These are phyloP conservation scores for Tuctoria greenei DNA, from an alignment of 176 grass and related monocot genomes.

Conservation along the genomic window DNA sequence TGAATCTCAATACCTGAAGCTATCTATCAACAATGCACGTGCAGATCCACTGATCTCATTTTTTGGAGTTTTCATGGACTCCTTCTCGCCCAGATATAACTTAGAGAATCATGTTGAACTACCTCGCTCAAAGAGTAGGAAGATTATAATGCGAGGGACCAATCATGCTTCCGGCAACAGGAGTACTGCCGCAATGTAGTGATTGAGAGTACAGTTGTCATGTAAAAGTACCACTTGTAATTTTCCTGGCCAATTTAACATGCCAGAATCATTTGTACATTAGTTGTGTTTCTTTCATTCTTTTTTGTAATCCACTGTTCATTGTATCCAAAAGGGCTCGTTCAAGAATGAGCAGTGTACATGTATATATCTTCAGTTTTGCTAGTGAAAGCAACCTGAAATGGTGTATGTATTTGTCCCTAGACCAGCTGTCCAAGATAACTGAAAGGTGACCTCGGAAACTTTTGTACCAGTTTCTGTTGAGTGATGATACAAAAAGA, in stretches of 20 bases:
- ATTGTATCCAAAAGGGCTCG: not conserved
- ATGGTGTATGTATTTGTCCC: not conserved
- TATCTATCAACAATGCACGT: slow-evolving; percentile 48
- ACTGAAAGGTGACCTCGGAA: slow-evolving; percentile 1
- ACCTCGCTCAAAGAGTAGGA: slow-evolving; percentile 25
- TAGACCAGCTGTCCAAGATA: not conserved
- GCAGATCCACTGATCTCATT: slow-evolving; percentile 75
- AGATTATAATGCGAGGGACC: slow-evolving; percentile 34
- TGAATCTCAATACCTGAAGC: slow-evolving; percentile 56
- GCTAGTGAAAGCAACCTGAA: slow-evolving; percentile 13
- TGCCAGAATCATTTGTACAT: not conserved
- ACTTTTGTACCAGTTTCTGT: not conserved
- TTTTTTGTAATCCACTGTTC: not conserved
- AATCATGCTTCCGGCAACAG: slow-evolving; percentile 23
- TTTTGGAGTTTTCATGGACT: slow-evolving; percentile 70
- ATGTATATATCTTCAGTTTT: not conserved
- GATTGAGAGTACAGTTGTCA: not conserved
- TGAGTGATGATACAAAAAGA: not conserved
- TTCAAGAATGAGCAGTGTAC: not conserved
- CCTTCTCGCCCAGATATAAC: slow-evolving; percentile 42
- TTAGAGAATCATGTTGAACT: slow-evolving; percentile 23
- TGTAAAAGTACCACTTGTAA: slow-evolving; percentile 13
- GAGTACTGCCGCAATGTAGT: slow-evolving; percentile 47
- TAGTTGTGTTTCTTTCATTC: not conserved
- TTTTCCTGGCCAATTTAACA: not conserved